Percentiles rank a stretch among this genome's conserved stretches.
These are phyloP conservation scores for Zangia roseola DNA, from an alignment of 768 basidiomycete species.

Conservation along the genomic window DNA sequence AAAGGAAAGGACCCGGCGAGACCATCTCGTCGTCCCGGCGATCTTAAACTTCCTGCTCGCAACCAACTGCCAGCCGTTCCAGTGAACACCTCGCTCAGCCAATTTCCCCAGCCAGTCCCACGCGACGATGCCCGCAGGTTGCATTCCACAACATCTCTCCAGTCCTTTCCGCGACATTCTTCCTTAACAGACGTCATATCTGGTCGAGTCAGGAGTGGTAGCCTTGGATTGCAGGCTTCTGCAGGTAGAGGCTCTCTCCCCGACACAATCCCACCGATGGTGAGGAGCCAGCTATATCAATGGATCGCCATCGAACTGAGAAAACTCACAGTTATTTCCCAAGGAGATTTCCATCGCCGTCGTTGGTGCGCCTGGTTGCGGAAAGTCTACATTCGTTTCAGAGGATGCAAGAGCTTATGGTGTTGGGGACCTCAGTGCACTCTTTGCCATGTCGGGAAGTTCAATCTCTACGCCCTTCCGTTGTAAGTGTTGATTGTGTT, in stretches of 20 bases:
- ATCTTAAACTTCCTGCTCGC: constrained; percentile 62
- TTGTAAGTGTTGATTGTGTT: constrained; percentile 33
- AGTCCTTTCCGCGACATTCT: constrained; percentile 35
- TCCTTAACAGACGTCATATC: constrained; percentile 33
- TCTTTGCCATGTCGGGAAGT: constrained; percentile 34
- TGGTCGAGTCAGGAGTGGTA: constrained; percentile 60
- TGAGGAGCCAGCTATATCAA: constrained; percentile 15
- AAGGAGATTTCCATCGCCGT: constrained; percentile 65
- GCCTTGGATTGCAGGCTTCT: constrained; percentile 46
- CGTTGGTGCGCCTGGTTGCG: constrained; percentile 74
- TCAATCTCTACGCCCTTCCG: constrained; percentile 36
- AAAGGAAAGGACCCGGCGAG: constrained; percentile 45
- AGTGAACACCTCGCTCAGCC: constrained; percentile 31
- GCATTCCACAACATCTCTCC: constrained; percentile 39
- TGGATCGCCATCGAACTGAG: constrained; percentile 6
- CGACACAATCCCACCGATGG: constrained; percentile 23
- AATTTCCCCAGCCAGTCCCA: constrained; percentile 35
- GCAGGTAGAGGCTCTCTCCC: constrained; percentile 14
- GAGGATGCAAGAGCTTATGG: constrained; percentile 69
- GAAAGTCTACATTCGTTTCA: constrained; percentile 80
- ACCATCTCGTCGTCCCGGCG: constrained; percentile 50
- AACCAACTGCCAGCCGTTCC: constrained; percentile 39
- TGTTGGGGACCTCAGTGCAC: constrained; percentile 42
- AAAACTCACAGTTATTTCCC: constrained; percentile 22
- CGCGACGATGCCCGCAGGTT: constrained; percentile 40